Evolutionary conservation across 768 basidiomycete genomes (phyloP), one percentile per base, ranked within the genome.

Genomic region (Leccinum sublutescens): DNA sequence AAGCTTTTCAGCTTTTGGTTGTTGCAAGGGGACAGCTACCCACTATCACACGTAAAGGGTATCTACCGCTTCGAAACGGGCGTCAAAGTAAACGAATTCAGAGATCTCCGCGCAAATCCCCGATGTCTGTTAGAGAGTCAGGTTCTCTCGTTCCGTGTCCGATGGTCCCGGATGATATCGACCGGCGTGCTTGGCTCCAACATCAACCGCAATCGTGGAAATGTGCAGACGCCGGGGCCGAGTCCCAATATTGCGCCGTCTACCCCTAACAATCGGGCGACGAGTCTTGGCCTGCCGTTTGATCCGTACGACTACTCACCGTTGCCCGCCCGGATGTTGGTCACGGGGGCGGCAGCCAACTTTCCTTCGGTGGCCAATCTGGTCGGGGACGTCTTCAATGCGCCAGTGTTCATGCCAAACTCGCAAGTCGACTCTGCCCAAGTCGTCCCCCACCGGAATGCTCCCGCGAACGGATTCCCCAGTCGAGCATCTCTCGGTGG

Each of bases 1-100:
- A 95, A 95, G 69, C 82, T 94, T 2, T 94, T 94, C 74, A 88
- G 88, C 59, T 94, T 93, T 78, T 94, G 90, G 89, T 80, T 91
- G 61, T 79, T 93, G 15, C 91, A 93, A 72, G 84, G 83, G 23
- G 92, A 93, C 64, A 82, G 81, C 52, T 86, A 81, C 69, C 90
- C 91, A 1, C 80, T 85, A 54, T 84, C 89, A 0, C 88, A 89
- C 48, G 88, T 90, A 58, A 91, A 93, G 68, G 92, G 92, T 10
- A 90, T 92, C 60, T 91, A 83, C 75, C 86, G 92, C 19, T 93
- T 94, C 73, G 92, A 94, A 71, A 92, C 87, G 0, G 92, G 92
- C 19, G 82, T 93, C 72, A 91, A 92, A 70, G 92, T 93, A 53
- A 87, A 85, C 63, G 92, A 94, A 71, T 94, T 93, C 76, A 84